Percentiles rank a stretch among this genome's conserved stretches.
Conservation (phyloP, 345 rosid genomes). For the Leavenworthia alabamica region DNA sequence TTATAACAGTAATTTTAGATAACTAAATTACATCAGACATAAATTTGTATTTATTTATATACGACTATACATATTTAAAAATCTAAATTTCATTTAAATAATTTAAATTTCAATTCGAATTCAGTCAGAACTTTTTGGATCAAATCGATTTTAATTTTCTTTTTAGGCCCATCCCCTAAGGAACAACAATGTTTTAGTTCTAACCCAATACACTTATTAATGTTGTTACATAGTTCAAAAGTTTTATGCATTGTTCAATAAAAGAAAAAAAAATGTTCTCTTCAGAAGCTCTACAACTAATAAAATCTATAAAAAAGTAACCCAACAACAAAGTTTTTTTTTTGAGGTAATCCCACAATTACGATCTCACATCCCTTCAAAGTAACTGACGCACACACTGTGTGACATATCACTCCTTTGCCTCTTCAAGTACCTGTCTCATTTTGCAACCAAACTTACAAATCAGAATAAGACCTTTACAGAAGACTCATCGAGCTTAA, state of each 20-base stretch:
- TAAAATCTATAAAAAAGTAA: constrained; percentile 2
- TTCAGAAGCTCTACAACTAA: constrained; percentile 4
- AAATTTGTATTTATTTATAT: no score
- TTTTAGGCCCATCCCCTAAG: no score
- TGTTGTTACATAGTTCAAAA: neutral
- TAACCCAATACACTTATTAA: neutral
- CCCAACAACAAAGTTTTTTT: neutral
- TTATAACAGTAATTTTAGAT: no score
- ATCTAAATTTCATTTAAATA: no score
- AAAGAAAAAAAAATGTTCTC: neutral
- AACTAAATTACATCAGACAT: no score
- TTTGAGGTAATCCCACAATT: neutral
- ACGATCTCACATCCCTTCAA: constrained; percentile 5
- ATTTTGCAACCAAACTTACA: neutral
- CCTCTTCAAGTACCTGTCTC: constrained; percentile 24
- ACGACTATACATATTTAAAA: no score
- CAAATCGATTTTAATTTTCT: no score
- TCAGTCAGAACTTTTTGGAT: no score
- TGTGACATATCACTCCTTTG: neutral
- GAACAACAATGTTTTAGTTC: neutral
- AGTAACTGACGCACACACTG: constrained; percentile 9
- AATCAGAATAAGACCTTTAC: neutral
- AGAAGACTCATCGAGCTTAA: neutral
- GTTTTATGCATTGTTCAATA: neutral
- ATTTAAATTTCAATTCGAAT: no score